These are phyloP conservation scores for Eucalyptus sp. DNA, from an alignment of 345 rosid genomes.

Conservation along the genomic window DNA sequence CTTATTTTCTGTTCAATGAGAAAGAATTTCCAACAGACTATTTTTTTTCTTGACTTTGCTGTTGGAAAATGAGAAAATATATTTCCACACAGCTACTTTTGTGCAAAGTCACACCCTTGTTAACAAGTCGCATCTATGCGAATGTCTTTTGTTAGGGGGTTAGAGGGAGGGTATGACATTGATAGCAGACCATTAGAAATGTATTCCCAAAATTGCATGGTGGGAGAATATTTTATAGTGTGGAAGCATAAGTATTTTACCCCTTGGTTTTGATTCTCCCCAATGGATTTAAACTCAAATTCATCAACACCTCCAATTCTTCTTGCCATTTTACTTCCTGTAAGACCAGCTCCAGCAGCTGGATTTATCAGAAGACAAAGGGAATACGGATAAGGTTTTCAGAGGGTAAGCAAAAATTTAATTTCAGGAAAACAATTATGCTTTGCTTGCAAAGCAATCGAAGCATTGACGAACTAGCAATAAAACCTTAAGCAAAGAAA, in stretches of 20 bases:
- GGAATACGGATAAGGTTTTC: background rate
- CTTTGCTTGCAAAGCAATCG: background rate
- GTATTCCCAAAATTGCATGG: background rate
- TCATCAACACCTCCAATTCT: slow-evolving; percentile 78
- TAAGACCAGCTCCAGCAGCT: slow-evolving; percentile 99
- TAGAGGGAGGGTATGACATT: background rate
- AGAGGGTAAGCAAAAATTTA: background rate
- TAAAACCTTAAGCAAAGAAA: background rate
- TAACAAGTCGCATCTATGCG: background rate
- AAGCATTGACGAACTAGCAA: background rate
- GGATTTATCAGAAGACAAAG: background rate
- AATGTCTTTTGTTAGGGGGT: background rate
- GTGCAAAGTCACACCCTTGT: background rate
- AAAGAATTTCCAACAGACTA: background rate
- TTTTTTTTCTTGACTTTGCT: background rate
- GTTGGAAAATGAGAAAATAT: background rate
- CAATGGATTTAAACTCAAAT: slow-evolving; percentile 81
- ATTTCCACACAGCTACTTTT: background rate
- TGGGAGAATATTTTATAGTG: background rate
- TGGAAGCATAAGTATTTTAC: slow-evolving; percentile 16
- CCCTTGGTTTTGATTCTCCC: slow-evolving; percentile 79
- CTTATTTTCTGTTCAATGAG: background rate
- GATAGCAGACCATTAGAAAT: background rate
- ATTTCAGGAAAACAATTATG: background rate
- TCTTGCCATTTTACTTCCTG: slow-evolving; percentile 89